Evolutionary conservation across 768 basidiomycete species (phyloP), one percentile per base, ranked within the genome.

Genomic region (Boletellus ananiceps): DNA sequence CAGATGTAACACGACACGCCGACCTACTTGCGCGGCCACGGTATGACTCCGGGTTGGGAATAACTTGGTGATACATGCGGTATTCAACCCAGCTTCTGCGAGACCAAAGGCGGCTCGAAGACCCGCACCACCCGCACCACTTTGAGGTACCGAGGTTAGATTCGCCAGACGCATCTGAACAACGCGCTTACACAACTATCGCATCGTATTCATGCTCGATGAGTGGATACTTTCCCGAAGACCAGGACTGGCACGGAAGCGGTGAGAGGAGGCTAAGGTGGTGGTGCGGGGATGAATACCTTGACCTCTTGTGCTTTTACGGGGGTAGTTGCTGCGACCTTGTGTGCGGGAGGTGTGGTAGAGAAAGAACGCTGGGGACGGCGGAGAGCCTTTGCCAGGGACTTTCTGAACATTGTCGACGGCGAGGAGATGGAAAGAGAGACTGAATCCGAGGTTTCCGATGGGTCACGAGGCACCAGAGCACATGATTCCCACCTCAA

Each of bases 121-220:
- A 72, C 96, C 96, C 43, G 96, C 96, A 70, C 96, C 96, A 58
- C 96, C 96, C 21, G 96, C 95, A 65, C 94, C 95, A 55, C 93
- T 95, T 66, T 47, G 23, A 18, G 18, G 41, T n/a, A 9, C 37
- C 16, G 38, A 42, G 19, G 48, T 68, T 5, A 67, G 56, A 15
- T 38, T 34, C 3, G 42, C 1, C 12, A 46, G 38, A 37, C 54
- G 41, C 38, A 49, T 40, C 49, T 11, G 6, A 40, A 14, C 3
- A 18, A 19, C n/a, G 18, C 16, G 79, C 94, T 71, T 65, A 96
- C 93, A 98, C 92, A 50, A 98, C 95, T 60, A 99, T 86, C 15
- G 95, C 95, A 77, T 99, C 95, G 69, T 93, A 98, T 69, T 97
- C 94, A 67, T 99, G 96, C 67, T 99, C 96, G 59, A 99, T 93